These are phyloP conservation scores for Saturnispora besseyi DNA, from an alignment of 805 yeast genomes.

Conservation along the genomic window DNA sequence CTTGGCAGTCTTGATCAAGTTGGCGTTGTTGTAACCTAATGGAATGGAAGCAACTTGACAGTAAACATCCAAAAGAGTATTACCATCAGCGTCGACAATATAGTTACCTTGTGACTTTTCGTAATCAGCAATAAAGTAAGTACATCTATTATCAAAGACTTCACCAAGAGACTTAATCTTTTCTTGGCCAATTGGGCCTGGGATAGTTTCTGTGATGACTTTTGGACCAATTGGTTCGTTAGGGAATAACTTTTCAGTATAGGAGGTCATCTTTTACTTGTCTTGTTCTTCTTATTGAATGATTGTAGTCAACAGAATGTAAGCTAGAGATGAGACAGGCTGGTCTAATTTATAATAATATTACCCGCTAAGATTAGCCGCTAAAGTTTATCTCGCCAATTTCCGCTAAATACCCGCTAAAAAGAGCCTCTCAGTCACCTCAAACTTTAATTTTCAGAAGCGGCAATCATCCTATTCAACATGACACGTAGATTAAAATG, in stretches of 20 bases:
- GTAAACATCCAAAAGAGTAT: slow-evolving; percentile 62
- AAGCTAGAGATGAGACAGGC: not conserved
- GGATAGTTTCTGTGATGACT: slow-evolving; percentile 49
- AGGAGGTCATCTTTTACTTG: slow-evolving; percentile 24
- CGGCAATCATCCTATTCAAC: too few relatives aligned
- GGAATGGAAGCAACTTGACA: slow-evolving; percentile 83
- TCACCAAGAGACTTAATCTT: slow-evolving; percentile 45
- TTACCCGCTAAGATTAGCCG: not conserved
- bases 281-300: not conserved
- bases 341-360: not conserved
- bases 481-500: too few relatives aligned
- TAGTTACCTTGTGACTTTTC: slow-evolving; percentile 70
- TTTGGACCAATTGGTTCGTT: slow-evolving; percentile 68
- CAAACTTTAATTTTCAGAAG: too few relatives aligned
- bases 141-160: slow-evolving; percentile 65
- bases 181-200: slow-evolving; percentile 64
- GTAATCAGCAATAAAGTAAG: slow-evolving; percentile 70
- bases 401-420: not conserved
- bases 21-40: slow-evolving; percentile 80
- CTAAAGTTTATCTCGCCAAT: not conserved
- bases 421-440: not conserved
- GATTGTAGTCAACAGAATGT: too few relatives aligned
- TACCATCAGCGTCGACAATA: slow-evolving; percentile 74
- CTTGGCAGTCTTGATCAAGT: slow-evolving; percentile 55
- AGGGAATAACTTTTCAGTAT: slow-evolving; percentile 58